Percentiles rank a stretch among this genome's conserved stretches.
phyloP scores from a whole-genome alignment of 495 filamentous ascomycete genomes.

The Neurospora sp. region DNA sequence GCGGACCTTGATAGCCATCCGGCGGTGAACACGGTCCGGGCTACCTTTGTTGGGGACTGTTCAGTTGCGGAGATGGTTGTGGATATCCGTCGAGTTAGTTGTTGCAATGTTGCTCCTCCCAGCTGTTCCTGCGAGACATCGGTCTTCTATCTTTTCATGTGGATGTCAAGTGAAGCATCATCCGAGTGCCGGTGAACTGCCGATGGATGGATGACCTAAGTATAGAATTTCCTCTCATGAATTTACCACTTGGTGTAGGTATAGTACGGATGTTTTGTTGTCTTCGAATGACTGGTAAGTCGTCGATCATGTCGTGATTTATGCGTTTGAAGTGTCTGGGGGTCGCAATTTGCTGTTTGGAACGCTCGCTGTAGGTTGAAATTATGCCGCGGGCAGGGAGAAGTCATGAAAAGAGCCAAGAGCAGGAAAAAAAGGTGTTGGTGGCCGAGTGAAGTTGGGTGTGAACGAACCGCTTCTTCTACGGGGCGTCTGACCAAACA shows the following conservation, averaged over 20 bases:
- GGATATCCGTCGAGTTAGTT: background rate
- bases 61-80: background rate
- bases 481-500: background rate
- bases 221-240: background rate
- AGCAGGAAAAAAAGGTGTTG: background rate
- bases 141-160: background rate
- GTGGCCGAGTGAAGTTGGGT: background rate
- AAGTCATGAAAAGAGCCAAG: background rate
- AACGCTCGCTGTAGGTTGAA: background rate
- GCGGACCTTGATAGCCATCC: background rate
- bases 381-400: background rate
- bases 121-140: background rate
- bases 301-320: background rate
- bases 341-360: background rate
- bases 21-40: background rate
- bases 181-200: background rate
- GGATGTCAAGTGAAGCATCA: background rate
- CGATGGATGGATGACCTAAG: background rate
- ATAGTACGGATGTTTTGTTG: background rate
- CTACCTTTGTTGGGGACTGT: background rate
- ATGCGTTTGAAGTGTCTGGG: background rate
- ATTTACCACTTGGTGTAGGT: background rate
- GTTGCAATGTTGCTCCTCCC: background rate
- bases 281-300: background rate
- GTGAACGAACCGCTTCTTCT: background rate